A percentile compares a stretch with the other conserved stretches of the same genome.
Conservation (phyloP, 305 asterid genomes). For the Rubia occidens region DNA sequence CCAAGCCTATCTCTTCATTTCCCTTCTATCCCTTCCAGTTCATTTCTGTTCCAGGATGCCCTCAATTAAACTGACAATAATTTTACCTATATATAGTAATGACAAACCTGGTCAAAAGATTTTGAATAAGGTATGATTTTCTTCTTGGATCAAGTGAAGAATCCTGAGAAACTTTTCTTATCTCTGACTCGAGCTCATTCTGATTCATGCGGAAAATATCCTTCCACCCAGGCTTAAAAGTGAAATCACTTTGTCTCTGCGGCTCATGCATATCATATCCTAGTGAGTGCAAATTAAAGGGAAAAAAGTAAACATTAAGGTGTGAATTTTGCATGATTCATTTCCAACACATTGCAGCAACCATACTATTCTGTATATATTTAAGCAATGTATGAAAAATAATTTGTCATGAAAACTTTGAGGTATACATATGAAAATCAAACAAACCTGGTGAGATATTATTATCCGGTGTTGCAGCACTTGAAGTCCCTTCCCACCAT, state of each 20-base stretch:
- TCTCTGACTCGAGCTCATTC: slow-evolving; percentile 97
- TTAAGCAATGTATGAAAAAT: not conserved
- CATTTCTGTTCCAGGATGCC: no score
- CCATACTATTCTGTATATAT: not conserved
- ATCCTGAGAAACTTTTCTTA: slow-evolving; percentile 87
- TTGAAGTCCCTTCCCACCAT: slow-evolving; percentile 88
- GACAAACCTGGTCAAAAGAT: slow-evolving; percentile 84
- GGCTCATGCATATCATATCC: slow-evolving; percentile 59
- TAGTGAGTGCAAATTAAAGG: slow-evolving; percentile 18
- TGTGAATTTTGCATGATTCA: not conserved
- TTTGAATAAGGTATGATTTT: slow-evolving; percentile 89
- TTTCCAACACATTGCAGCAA: not conserved
- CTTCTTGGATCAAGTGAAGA: slow-evolving; percentile 95
- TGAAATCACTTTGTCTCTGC: slow-evolving; percentile 56
- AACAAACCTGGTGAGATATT: slow-evolving; percentile 46
- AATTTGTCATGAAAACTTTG: not conserved
- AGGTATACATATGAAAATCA: not conserved
- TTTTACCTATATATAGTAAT: not conserved
- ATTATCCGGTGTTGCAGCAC: slow-evolving; percentile 40
- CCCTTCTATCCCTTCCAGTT: no score
- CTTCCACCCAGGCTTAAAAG: slow-evolving; percentile 98
- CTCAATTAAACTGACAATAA: slow-evolving; percentile 9
- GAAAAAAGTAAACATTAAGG: not conserved
- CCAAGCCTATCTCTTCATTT: no score
- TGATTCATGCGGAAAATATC: slow-evolving; percentile 96